These are phyloP conservation scores for Ophiostoma pallidulum DNA, from an alignment of 2,329 filamentous ascomycete genomes.

Conservation along the genomic window DNA sequence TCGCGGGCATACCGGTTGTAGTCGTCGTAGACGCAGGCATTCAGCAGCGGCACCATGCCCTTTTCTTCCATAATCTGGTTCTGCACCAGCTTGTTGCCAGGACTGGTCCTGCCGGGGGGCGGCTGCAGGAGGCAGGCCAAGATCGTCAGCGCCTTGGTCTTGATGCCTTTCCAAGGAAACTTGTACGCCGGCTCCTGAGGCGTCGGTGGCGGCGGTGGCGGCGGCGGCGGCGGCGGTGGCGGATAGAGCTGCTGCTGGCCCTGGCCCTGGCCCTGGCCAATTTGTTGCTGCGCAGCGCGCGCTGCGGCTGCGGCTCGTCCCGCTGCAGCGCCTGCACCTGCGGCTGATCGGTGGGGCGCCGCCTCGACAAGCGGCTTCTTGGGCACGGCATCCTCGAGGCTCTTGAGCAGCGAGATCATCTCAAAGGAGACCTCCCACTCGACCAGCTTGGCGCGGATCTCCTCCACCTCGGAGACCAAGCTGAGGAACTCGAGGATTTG, in stretches of 20 bases:
- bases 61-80: constrained; percentile 77
- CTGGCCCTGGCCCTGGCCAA: too few species aligned
- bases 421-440: constrained; percentile 91
- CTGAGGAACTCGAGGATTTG: constrained; percentile 93
- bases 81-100: constrained; percentile 67
- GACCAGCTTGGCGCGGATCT: constrained; percentile 75
- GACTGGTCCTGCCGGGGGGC: constrained; percentile 49
- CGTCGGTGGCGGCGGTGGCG: constrained; percentile 35
- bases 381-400: constrained; percentile 77
- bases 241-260: constrained; percentile 20
- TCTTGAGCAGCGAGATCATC: constrained; percentile 75
- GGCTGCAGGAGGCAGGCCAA: constrained; percentile 85
- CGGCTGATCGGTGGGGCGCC: constrained; percentile 19
- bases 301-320: constrained; percentile 19
- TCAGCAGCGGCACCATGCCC: constrained; percentile 78
- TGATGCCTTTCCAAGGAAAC: constrained; percentile 65
- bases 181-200: constrained; percentile 56
- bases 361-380: constrained; percentile 60
- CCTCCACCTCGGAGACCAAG: constrained; percentile 74
- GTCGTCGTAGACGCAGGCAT: constrained; percentile 84
- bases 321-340: constrained; percentile 11
- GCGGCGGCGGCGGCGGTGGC: constrained; percentile 27
- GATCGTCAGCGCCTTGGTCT: constrained; percentile 85
- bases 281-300: constrained; percentile 24
- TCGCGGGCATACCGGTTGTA: constrained; percentile 93